Evolutionary conservation across 345 rosid genomes (phyloP), one percentile per base, ranked within the genome.

Genomic region (Salix brachista): DNA sequence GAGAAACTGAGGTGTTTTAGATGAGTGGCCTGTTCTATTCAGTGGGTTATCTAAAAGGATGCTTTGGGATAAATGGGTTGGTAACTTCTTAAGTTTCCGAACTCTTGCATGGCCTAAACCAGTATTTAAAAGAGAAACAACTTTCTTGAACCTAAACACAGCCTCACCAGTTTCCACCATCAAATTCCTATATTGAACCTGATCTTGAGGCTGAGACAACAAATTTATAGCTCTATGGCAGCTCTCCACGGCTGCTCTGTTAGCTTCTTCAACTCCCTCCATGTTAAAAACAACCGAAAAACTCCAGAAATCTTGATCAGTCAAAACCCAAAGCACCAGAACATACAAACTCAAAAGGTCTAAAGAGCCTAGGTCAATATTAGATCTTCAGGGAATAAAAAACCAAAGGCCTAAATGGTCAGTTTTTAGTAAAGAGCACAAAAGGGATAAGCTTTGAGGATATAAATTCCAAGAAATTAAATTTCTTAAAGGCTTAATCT

Each of bases 31-130:
- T 28, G 87, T 37, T 54, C 74, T 86, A 68, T 68, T 80, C 37
- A 74, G 80, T 30, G 86, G 86, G 75, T 80, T 85, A 60, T 91
- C 94, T 85, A 96, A 85, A 65, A 92, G 86, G 69, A 85, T 75
- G 78, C 71, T 83, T 56, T 86, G 92, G 77, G 91, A 85, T 46
- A 87, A 66, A 82, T 91, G 86, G 69, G 82, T 68, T 4, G 83
- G 86, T 30, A 84, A 72, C 23, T 87, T 89, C 86, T 87, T 91
- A n/a, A 86, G 76, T 84, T 88, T 91, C 82, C 98, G 89, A 56
- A 94, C 93, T 84, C 99, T 90, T 12, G 99, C 97, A 88, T 94
- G 99, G 79, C 98, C 97, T 82, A 90, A 89, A 79, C 91, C 85
- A 62, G 72, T 83, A 71, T 90, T 84, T 65, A 96, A 80, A 83